Base-by-base conservation (phyloP, 495 filamentous ascomycete genomes). In the Lasiosphaeris hirsuta region DNA sequence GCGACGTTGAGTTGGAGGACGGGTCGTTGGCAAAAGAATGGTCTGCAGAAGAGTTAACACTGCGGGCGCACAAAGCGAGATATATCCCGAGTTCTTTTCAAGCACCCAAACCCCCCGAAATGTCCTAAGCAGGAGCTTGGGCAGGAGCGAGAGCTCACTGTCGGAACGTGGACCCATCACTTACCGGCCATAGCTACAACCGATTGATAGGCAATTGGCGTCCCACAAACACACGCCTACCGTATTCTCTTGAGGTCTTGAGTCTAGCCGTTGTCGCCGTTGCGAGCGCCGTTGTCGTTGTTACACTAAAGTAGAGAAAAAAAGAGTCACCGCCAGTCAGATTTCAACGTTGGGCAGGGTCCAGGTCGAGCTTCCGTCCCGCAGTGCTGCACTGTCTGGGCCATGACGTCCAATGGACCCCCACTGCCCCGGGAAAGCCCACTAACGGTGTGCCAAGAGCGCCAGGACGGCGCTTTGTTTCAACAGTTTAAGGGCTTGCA, bases 1-100 rank as follows among this genome's bases (percentile, higher is more conserved):
- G 64, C 23, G 69, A 69, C 19, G 60, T 63, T 47, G 67, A 69
- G 59, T 52, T 61, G 6, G 69, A 69, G 52, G 64, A 60, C 23
- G 58, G 56, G 46, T 60, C 68, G 51, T 59, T 59, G 51, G 49
- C 33, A 14, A 59, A 61, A 23, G 58, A 56, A 48, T 63, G 47
- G 11, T 58, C 63, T 65, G 47, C 19, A 14, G 41, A 35, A 35
- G 2, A 30, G 23, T 30, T 30, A 30, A 5, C 5, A 30, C 23
- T 30, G 23, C 23, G 23, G 23, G 23, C 23, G 23, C 23, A 30
- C 5, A 30, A 30, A 5, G 23, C 23, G 2, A 30, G 23, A 30
- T 30, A 30, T 30, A 30, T 30, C 23, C 5, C 23, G 23, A 30
- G 23, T 2, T 5, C 2, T 30, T 30, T 30, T 30, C 23, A 30